Evolutionary conservation across 176 grass and related monocot species (phyloP).

Genomic region (Aegilops longissima): DNA sequence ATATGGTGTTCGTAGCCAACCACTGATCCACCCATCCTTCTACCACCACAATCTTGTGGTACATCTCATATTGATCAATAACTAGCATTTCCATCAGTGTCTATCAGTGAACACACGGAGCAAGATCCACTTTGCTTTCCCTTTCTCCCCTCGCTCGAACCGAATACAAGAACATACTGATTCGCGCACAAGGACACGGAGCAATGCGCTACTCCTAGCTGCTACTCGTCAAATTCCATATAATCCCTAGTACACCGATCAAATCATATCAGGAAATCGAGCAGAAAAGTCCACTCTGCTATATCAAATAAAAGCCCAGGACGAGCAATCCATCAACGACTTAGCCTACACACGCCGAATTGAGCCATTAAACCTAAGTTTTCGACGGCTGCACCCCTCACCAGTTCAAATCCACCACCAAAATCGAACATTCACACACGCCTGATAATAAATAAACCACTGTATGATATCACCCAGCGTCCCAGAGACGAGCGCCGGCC

Average conservation of each 20-base stretch:
- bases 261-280: background rate
- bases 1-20: background rate
- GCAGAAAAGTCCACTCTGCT: background rate
- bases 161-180: background rate
- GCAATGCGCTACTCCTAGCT: constrained; percentile 14
- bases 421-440: background rate
- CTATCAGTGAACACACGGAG: background rate
- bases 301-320: background rate
- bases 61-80: background rate
- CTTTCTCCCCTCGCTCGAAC: background rate
- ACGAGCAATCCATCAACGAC: background rate
- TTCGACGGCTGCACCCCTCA: background rate
- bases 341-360: background rate
- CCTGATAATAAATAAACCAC: constrained; percentile 13
- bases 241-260: background rate
- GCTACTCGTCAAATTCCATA: background rate
- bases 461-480: no score
- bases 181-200: background rate
- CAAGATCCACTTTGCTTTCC: background rate
- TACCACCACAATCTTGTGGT: background rate
- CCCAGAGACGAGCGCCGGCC: background rate
- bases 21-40: background rate
- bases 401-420: background rate
- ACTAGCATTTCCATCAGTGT: background rate
- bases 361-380: background rate